phyloP scores from a whole-genome alignment of 305 asterid genomes.

The Caryopteris hybrid region DNA sequence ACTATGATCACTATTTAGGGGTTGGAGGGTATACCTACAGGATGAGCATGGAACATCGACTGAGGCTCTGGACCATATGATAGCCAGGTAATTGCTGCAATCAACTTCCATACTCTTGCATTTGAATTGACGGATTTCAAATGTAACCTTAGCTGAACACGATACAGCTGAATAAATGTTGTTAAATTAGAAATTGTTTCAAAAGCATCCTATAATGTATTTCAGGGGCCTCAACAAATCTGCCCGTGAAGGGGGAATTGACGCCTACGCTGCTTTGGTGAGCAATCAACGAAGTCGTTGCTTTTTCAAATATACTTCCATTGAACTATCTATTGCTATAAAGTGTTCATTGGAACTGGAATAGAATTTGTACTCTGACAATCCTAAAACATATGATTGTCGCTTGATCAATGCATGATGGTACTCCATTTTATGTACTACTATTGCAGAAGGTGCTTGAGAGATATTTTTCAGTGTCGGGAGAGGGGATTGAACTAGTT shows the following conservation, averaged over 20 bases:
- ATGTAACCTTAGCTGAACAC: too few relatives aligned
- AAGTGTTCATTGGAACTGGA: background rate
- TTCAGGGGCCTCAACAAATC: conserved; percentile 62
- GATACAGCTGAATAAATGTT: too few relatives aligned
- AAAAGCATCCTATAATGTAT: background rate
- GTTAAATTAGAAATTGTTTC: background rate
- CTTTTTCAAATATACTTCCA: too few relatives aligned
- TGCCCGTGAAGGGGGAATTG: conserved; percentile 47
- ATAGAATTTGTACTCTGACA: background rate
- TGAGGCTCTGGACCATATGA: conserved; percentile 71
- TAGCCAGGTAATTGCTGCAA: conserved; percentile 49
- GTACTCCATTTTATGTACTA: background rate
- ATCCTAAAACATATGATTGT: background rate
- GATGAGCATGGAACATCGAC: conserved; percentile 82
- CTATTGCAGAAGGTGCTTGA: conserved; percentile 69
- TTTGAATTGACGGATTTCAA: too few relatives aligned
- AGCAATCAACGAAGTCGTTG: too few relatives aligned
- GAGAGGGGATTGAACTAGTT: conserved; percentile 63
- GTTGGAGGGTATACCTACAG: conserved; percentile 90
- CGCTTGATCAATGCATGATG: background rate
- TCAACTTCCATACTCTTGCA: too few relatives aligned
- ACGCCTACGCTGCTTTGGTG: conserved; percentile 89
- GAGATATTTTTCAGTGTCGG: conserved; percentile 52
- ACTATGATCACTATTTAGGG: conserved; percentile 37
- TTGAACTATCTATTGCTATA: too few relatives aligned